Conservation (phyloP, 192 early-diverging fungal species). For the Coemansia asiatica region DNA sequence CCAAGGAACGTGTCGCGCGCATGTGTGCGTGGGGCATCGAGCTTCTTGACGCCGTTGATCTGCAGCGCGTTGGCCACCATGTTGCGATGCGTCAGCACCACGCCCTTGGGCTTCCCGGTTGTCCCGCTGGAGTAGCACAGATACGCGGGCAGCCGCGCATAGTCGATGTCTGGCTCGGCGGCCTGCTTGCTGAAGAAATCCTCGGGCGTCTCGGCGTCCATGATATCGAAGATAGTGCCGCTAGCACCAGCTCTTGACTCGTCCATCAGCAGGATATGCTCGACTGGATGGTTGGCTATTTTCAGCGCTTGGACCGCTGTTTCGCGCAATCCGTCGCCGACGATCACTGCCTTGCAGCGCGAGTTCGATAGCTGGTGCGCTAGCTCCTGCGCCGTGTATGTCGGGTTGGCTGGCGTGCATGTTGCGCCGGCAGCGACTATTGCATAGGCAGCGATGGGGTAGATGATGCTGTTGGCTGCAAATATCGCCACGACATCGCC, state of each 20-base stretch:
- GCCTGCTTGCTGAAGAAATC: background rate
- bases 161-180: background rate
- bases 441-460: constrained; percentile 66
- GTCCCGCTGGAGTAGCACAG: constrained; percentile 75
- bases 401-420: constrained; percentile 76
- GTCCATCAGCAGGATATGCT: constrained; percentile 44
- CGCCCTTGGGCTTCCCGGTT: constrained; percentile 68
- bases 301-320: constrained; percentile 22
- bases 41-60: constrained; percentile 40
- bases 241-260: constrained; percentile 7
- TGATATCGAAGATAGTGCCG: constrained; percentile 20
- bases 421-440: constrained; percentile 63
- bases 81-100: constrained; percentile 67
- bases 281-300: constrained; percentile 21
- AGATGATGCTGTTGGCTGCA: constrained; percentile 58
- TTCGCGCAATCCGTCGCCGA: constrained; percentile 41
- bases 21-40: constrained; percentile 19
- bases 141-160: constrained; percentile 53
- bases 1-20: constrained; percentile 54
- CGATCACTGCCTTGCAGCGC: constrained; percentile 66
- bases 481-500: constrained; percentile 69
- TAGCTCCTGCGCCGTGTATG: constrained; percentile 77
- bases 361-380: constrained; percentile 76
- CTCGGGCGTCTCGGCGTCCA: background rate
- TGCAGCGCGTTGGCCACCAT: constrained; percentile 67